Evolutionary conservation across 371 early-diverging fungal species (phyloP).

Genomic region (Saksenaea vasiformis): DNA sequence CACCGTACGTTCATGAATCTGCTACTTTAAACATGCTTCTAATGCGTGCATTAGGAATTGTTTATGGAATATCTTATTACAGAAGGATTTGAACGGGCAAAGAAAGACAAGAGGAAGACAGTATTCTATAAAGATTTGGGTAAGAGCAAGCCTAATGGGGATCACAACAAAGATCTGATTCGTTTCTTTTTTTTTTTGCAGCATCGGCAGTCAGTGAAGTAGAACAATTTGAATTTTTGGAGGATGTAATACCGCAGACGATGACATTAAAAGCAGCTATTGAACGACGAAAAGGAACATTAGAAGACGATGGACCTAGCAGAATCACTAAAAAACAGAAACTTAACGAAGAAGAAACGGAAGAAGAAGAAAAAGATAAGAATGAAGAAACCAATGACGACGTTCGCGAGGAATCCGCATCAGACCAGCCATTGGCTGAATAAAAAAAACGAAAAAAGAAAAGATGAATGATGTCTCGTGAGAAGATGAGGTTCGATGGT

Average conservation of each 20-base stretch:
- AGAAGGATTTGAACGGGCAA: slow-evolving; percentile 65
- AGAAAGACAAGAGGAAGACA: slow-evolving; percentile 72
- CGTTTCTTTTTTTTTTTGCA: slow-evolving; percentile 12
- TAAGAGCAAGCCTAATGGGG: slow-evolving; percentile 21
- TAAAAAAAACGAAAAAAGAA: not conserved
- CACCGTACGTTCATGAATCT: slow-evolving; percentile 50
- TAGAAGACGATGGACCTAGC: slow-evolving; percentile 33
- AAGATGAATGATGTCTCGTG: not conserved
- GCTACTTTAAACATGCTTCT: not conserved
- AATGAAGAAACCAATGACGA: not conserved
- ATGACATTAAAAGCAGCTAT: slow-evolving; percentile 58
- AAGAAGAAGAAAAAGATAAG: not conserved
- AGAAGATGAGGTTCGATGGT: not conserved
- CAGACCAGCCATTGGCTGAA: not conserved
- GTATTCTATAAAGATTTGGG: slow-evolving; percentile 79
- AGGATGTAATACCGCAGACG: slow-evolving; percentile 79
- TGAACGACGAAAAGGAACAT: slow-evolving; percentile 51
- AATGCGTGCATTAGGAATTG: slow-evolving; percentile 55
- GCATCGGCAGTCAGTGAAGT: slow-evolving; percentile 53
- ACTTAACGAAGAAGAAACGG: not conserved
- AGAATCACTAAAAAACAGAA: not conserved
- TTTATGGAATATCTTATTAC: slow-evolving; percentile 76
- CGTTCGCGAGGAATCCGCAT: not conserved
- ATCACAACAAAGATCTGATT: no score
- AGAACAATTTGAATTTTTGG: slow-evolving; percentile 93